Conservation (phyloP, 176 grass and related monocot species). For the Musa troglodytarum region DNA sequence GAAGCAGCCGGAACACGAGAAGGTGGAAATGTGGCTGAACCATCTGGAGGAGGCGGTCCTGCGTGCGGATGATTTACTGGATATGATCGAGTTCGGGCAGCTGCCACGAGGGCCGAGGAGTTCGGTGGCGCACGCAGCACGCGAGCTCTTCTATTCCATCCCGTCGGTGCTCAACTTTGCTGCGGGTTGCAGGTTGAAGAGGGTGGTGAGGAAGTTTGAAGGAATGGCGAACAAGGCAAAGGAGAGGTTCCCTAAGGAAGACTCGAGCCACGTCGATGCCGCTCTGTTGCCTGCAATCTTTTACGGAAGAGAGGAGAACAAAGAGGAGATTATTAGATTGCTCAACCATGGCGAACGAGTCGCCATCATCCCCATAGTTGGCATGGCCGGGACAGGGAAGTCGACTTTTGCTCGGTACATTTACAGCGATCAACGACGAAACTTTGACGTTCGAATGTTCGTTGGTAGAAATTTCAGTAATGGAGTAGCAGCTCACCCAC, state of each 20-base stretch:
- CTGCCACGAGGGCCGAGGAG: neutral
- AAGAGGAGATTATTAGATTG: neutral
- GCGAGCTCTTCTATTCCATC: neutral
- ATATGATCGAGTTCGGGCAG: neutral
- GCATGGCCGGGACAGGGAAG: neutral
- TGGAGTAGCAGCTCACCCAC: neutral
- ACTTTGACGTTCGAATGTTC: neutral
- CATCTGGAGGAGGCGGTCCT: neutral
- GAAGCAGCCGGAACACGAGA: neutral
- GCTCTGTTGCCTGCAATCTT: neutral
- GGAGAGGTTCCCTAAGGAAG: too few relatives aligned
- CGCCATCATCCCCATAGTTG: neutral
- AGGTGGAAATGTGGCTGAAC: neutral
- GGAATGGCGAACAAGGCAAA: neutral
- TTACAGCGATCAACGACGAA: neutral
- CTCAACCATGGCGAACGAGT: neutral
- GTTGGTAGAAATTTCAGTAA: neutral
- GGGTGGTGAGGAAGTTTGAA: neutral
- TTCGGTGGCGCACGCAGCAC: neutral
- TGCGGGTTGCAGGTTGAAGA: neutral
- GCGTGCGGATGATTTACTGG: neutral
- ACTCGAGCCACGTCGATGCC: too few relatives aligned
- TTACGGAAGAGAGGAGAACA: neutral
- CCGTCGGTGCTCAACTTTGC: neutral
- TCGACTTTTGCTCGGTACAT: neutral